Percentiles rank a stretch among this genome's conserved stretches.
These are phyloP conservation scores for Scenedesmus sp. DNA, from an alignment of 163 green algal genomes.

Conservation along the genomic window DNA sequence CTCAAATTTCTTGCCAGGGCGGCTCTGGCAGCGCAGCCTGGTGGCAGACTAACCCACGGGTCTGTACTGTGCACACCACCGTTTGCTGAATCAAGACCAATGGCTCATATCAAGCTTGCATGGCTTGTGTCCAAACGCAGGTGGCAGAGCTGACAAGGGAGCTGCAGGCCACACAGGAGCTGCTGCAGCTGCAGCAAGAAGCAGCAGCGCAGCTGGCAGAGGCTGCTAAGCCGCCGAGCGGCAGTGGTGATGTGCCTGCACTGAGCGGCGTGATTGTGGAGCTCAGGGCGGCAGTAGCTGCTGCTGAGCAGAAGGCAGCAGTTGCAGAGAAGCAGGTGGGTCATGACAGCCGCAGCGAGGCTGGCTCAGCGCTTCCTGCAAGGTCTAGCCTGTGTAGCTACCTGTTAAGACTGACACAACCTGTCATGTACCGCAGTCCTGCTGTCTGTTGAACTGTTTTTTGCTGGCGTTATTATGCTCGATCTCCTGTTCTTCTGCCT, in stretches of 20 bases:
- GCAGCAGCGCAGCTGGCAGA: constrained; percentile 14
- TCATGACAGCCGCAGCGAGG: not conserved
- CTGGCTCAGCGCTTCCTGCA: not conserved
- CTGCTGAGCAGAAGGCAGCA: not conserved
- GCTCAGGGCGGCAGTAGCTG: not conserved
- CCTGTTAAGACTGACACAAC: not conserved
- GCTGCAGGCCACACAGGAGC: not conserved
- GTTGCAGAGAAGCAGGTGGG: constrained; percentile 6
- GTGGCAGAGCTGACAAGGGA: constrained; percentile 21
- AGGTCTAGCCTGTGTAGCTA: not conserved
- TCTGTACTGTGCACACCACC: not conserved
- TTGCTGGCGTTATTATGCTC: not conserved
- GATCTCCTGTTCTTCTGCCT: not conserved
- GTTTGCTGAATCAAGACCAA: not conserved
- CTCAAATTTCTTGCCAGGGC: too few relatives aligned
- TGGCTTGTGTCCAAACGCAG: not conserved
- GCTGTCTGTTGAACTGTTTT: not conserved
- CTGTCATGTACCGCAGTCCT: not conserved
- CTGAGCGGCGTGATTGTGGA: not conserved
- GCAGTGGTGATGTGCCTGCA: constrained; percentile 4
- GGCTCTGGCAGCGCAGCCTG: too few relatives aligned
- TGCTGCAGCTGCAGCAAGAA: constrained; percentile 1
- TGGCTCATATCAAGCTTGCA: not conserved
- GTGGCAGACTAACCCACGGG: too few relatives aligned
- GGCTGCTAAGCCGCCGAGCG: not conserved